Percentiles rank a stretch among this genome's conserved stretches.
Evolutionary conservation across 2,329 filamentous ascomycete species (phyloP).

Genomic region (Neofusicoccum parvum): DNA sequence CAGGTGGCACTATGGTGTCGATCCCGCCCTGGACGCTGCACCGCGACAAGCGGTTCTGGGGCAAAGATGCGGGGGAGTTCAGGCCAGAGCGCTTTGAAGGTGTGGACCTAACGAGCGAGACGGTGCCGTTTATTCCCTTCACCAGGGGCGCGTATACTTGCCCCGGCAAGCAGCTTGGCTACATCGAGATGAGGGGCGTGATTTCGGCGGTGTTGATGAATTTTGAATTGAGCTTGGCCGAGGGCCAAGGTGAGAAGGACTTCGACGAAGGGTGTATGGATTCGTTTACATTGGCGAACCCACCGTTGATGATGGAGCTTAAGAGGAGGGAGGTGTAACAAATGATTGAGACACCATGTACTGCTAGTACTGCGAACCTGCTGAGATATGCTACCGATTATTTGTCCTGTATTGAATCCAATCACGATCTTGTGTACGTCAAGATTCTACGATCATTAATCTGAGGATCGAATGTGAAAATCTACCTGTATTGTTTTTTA

Average conservation of each 20-base stretch:
- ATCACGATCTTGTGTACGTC: too few relatives aligned
- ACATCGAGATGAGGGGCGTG: constrained; percentile 26
- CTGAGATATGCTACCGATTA: too few relatives aligned
- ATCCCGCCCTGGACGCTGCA: constrained; percentile 27
- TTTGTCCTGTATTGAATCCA: too few relatives aligned
- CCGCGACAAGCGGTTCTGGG: constrained; percentile 27
- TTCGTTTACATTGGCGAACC: constrained; percentile 28
- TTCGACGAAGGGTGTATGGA: constrained; percentile 22
- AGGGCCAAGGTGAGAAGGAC: constrained; percentile 25
- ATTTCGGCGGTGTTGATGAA: constrained; percentile 26
- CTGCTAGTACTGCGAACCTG: too few relatives aligned
- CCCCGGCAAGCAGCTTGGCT: constrained; percentile 28
- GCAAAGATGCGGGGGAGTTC: constrained; percentile 26
- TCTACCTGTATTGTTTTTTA: too few relatives aligned
- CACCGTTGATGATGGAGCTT: constrained; percentile 32
- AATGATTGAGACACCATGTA: too few relatives aligned
- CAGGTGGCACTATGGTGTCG: constrained; percentile 31
- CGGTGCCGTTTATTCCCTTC: constrained; percentile 1
- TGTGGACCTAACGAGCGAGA: background rate
- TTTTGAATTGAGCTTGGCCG: constrained; percentile 28
- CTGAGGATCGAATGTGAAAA: too few relatives aligned
- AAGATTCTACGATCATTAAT: too few relatives aligned
- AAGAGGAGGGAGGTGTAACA: constrained; percentile 18
- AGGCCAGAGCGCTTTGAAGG: constrained; percentile 14
- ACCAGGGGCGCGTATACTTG: background rate